Conservation (phyloP, 179 eudicot species). For the Amaranthus tricolor region DNA sequence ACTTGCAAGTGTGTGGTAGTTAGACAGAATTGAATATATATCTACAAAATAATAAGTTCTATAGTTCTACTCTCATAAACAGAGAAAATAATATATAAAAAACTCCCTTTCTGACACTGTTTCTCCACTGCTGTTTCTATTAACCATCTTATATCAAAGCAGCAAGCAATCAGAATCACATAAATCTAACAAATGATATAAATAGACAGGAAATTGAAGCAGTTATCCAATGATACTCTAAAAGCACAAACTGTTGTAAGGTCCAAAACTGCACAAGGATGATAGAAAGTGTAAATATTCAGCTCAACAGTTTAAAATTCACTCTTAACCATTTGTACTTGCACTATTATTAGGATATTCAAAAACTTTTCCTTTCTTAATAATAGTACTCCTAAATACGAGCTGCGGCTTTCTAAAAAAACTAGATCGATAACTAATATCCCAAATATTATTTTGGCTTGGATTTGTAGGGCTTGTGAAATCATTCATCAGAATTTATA, state of each 20-base stretch:
- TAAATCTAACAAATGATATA: background rate
- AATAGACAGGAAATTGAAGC: background rate
- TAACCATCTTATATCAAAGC: background rate
- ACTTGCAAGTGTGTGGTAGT: background rate
- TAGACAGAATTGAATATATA: background rate
- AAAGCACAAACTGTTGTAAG: background rate
- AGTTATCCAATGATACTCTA: background rate
- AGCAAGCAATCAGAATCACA: background rate
- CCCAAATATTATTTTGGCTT: background rate
- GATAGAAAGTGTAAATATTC: background rate
- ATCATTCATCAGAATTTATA: background rate
- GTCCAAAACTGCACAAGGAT: background rate
- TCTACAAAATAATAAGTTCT: background rate
- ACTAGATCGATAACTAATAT: background rate
- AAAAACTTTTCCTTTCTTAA: background rate
- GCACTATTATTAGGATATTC: too few species aligned
- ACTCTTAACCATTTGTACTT: too few species aligned
- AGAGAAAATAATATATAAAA: too few species aligned
- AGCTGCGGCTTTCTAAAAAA: background rate
- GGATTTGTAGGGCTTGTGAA: background rate
- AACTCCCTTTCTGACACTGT: background rate
- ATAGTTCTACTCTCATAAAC: background rate
- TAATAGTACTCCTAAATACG: background rate
- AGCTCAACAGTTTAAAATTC: too few species aligned
- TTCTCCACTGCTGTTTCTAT: background rate